phyloP scores from a whole-genome alignment of 805 yeast species.

The Hanseniaspora jakobsenii region DNA sequence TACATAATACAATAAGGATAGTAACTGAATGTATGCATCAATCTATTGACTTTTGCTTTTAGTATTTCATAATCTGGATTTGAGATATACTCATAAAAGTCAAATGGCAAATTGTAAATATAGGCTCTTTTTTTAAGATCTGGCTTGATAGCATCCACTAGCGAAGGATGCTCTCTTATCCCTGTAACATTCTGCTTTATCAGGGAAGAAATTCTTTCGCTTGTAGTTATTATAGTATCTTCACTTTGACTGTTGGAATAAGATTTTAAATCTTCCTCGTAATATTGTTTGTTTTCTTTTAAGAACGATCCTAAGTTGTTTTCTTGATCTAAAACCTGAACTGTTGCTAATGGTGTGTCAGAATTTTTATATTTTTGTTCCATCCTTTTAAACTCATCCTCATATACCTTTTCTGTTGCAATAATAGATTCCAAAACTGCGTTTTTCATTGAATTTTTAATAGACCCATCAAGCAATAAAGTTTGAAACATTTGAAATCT shows the following conservation, averaged over 20 bases:
- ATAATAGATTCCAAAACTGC: slow-evolving; percentile 10
- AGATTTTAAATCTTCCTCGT: slow-evolving; percentile 2
- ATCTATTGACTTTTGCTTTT: slow-evolving; percentile 7
- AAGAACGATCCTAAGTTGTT: slow-evolving; percentile 11
- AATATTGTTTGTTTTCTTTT: slow-evolving; percentile 2
- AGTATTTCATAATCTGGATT: slow-evolving; percentile 2
- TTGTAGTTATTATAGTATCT: not conserved
- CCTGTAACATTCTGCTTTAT: slow-evolving; percentile 12
- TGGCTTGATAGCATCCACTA: not conserved
- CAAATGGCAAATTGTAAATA: slow-evolving; percentile 7
- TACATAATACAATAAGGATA: slow-evolving; percentile 5
- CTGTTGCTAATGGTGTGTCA: slow-evolving; percentile 11
- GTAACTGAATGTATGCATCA: slow-evolving; percentile 9
- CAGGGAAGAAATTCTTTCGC: not conserved
- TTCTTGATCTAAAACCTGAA: slow-evolving; percentile 1
- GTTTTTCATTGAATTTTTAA: slow-evolving; percentile 8
- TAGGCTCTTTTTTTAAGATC: slow-evolving; percentile 10
- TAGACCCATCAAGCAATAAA: slow-evolving; percentile 8
- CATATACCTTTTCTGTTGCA: slow-evolving; percentile 8
- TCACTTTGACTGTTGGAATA: not conserved
- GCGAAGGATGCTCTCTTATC: not conserved
- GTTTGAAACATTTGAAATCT: slow-evolving; percentile 13
- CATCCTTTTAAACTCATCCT: not conserved
- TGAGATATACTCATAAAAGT: slow-evolving; percentile 10
- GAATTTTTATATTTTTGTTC: slow-evolving; percentile 4